Base-by-base conservation (phyloP, 352 stramenopile species). In the Phytophthora syringae region DNA sequence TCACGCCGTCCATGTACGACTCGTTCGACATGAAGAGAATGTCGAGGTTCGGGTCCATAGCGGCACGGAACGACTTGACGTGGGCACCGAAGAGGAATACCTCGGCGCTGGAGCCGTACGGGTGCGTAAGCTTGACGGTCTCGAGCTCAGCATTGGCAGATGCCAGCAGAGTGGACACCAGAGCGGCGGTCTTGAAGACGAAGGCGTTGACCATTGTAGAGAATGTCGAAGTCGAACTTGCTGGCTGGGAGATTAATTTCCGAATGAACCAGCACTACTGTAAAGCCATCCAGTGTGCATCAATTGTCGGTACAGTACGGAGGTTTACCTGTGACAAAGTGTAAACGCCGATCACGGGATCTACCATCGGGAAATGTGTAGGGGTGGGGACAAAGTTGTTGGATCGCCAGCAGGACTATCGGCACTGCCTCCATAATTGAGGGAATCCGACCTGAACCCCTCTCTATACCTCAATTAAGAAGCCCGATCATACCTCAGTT, bases 301-400 rank as follows among this genome's bases (percentile, higher is more conserved):
- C 36, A 42, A n/a, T 45, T 45, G 16, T 20, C 18, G 18, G n/a
- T 11, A 36, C 30, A 42, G 40, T 15, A n/a, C 16, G 16, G 24
- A 9, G 27, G 30, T 50, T 9, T 54, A n/a, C 18, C 18, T 47
- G 39, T 48, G 52, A 42, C 60, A 61, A 56, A 48, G n/a, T 44
- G 52, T 61, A 67, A 67, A 36, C 59, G 20, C 60, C 40, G 48
- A 68, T 62, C 60, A 56, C 54, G 51, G 36, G 60, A 67, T 45
- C 39, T 67, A 67, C 42, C 60, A 68, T 63, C 34, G 28, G 60
- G 52, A 59, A 62, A 15, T 32, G 21, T 44, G 50, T 54, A 53
- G 50, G 59, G 51, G 52, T 55, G 42, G 60, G 43, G 18, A n/a
- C n/a, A 13, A 52, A 67, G 51, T 67, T 67, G 60, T 67, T 42